Base-by-base conservation (phyloP, 306 rosid genomes). In the Prunus davidiana region DNA sequence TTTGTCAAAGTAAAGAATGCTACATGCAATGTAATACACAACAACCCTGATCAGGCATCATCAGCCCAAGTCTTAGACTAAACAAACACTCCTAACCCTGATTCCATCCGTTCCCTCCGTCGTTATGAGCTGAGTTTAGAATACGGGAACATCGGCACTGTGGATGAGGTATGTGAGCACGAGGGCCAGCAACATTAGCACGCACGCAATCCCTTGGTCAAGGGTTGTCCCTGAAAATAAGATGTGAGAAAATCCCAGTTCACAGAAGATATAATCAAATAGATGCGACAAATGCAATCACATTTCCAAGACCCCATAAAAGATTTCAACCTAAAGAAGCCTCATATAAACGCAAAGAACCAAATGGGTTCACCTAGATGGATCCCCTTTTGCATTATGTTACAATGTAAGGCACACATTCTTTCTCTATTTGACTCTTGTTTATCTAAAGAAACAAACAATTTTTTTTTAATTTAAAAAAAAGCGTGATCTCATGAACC, bases 181-280 rank as follows among this genome's bases (percentile, higher is more conserved):
- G 69, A 85, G 73, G 12, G 90, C 91, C 80, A 88, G 64, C 75
- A 83, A 12, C 92, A 90, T 88, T 34, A 90, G 79, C 81, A 78
- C 75, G 63, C 61, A 90, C 2, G 96, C 96, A 71, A 90, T 71
- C 55, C 92, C 92, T 78, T 88, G 96, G 78, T 88, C 96, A 60
- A 90, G 81, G n/a, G 88, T 73, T 3, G 81, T 80, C 46, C 92
- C 92, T 88, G 85, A 70, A 84, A 55, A 72, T 28, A 49, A 46
- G 3, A 8, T 6, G 7, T 28, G 30, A 16, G 15, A 51, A 22
- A 57, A 22, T 13, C 63, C 63, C 28, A 12, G 38, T 34, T 34
- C 38, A 34, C 38, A 34, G 38, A 34, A 34, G 38, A 34, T 34
- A 34, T 5, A 34, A 34, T 34, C 38, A 34, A 34, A 34, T 34